Conservation (phyloP, 176 grass and related monocot genomes). For the Carex scoparia region DNA sequence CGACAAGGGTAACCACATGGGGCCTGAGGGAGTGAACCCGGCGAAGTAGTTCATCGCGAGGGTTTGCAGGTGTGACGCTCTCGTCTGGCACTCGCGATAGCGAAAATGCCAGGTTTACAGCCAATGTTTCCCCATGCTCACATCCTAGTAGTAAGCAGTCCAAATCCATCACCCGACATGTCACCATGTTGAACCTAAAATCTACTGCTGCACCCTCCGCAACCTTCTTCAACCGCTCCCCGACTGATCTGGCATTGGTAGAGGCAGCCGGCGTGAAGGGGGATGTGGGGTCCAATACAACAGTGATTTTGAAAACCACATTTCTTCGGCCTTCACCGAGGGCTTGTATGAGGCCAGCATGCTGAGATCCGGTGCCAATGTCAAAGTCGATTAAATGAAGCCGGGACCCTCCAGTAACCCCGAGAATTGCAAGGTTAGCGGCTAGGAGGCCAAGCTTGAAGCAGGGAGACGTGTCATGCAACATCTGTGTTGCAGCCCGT, state of each 20-base stretch:
- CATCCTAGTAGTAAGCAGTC: constrained; percentile 44
- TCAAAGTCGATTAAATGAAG: constrained; percentile 89
- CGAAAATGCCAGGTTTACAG: constrained; percentile 72
- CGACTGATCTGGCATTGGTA: constrained; percentile 16
- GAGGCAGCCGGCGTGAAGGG: constrained; percentile 37
- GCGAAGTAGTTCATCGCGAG: constrained; percentile 79
- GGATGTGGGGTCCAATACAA: constrained; percentile 62
- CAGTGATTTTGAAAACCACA: constrained; percentile 49
- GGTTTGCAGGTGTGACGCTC: constrained; percentile 86
- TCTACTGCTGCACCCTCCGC: constrained; percentile 45
- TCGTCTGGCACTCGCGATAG: constrained; percentile 76
- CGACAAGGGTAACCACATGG: constrained; percentile 51
- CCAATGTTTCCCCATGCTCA: constrained; percentile 59
- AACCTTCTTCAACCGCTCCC: constrained; percentile 41
- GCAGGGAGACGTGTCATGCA: constrained; percentile 57
- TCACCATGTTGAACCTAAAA: constrained; percentile 48
- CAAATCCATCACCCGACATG: constrained; percentile 45
- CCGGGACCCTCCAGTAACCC: constrained; percentile 32
- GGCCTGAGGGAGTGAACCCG: constrained; percentile 69
- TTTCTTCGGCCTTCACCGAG: constrained; percentile 45
- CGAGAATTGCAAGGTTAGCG: constrained; percentile 60
- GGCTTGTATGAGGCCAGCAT: constrained; percentile 50
- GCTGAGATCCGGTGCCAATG: constrained; percentile 50
- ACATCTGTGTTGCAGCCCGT: constrained; percentile 39
- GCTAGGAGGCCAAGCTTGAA: constrained; percentile 70